Evolutionary conservation across 2,329 filamentous ascomycete genomes (phyloP), one percentile per base, ranked within the genome.

Genomic region (Didymella keratinophila): DNA sequence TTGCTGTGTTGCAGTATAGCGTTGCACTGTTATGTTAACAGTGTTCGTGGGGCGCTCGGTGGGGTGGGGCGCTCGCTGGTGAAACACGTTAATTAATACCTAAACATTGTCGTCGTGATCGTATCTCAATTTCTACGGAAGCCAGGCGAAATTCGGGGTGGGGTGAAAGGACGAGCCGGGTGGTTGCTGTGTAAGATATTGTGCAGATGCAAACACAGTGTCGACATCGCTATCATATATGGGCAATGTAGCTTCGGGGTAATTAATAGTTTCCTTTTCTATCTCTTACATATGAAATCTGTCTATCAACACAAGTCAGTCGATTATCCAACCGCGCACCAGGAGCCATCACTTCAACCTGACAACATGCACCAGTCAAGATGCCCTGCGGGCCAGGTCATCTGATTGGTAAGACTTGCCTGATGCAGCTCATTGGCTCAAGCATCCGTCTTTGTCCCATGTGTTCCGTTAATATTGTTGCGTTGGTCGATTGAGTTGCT

Each of bases 381-480:
- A 59, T 61, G 36, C 59, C 61, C 23, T 25, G 23, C 23, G 7
- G 23, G 23, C 7, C 23, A 25, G 23, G 23, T 7, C 23, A 25
- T 25, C 23, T 25, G 23, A 25, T 25, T 25, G 23, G 23, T 25
- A 25, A 25, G 23, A 25, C 23, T 7, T 25, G 23, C 23, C 7
- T 25, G 23, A 25, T 25, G 23, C 23, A 25, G 23, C 23, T 25
- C 23, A 25, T 25, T 7, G 23, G 3, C 23, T 25, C 23, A 25
- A 25, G 23, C 7, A 25, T 7, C 23, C 7, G 23, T 25, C 23
- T 25, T 3, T 25, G 23, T 25, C 23, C 57, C 4, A 45, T 52
- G 18, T 65, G 61, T 48, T 42, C 57, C 10, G 36, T n/a, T n/a
- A 56, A 56, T 14, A 54, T 47, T 5, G 36, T 54, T 8, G 18